Base-by-base conservation (phyloP, 164 flowering plant species). In the Akebia trifoliata region DNA sequence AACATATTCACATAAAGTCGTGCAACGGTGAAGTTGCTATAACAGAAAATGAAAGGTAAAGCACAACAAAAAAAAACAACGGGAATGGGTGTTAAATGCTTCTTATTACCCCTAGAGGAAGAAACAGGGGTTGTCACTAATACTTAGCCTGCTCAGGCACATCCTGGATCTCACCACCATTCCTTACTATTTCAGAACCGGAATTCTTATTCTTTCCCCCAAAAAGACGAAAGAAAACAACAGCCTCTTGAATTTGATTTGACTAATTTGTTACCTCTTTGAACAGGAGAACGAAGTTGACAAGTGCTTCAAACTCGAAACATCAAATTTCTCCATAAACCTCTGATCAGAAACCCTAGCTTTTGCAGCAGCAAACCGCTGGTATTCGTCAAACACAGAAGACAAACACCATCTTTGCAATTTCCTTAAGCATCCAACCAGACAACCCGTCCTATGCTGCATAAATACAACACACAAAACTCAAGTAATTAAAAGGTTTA, bases 401-500 rank as follows among this genome's bases (percentile, higher is more conserved):
- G 91, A 58, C 25, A 82, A 70, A 61, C 95, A 87, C 95, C 95
- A 87, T 47, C 56, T 81, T 46, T 85, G 91, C 68, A 83, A 35
- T 66, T 84, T 87, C 49, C 95, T 76, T 43, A 83, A 70, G 69
- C 91, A 87, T 35, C 95, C 95, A 8, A 87, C 88, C 36, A 84
- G 39, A 56, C 90, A 84, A 52, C 95, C 95, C 3, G 95, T 87
- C 30, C 91, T 86, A 57, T 87, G 95, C 95, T 87, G 77, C 24
- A 71, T 32, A 64, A 39, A 34, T 44, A 45, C 10, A 48, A 50
- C 8, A 42, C 9, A 20, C 0, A 42, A 25, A 21, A 29, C 4
- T 34, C 1, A 43, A 2, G n/a, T 43, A 30, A 6, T 24, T 26
- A 34, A 18, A 25, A 50, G 50, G 2, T 52, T 22, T 9, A 17